phyloP scores from a whole-genome alignment of 768 basidiomycete species.

The Rhizopogon vinicolor region DNA sequence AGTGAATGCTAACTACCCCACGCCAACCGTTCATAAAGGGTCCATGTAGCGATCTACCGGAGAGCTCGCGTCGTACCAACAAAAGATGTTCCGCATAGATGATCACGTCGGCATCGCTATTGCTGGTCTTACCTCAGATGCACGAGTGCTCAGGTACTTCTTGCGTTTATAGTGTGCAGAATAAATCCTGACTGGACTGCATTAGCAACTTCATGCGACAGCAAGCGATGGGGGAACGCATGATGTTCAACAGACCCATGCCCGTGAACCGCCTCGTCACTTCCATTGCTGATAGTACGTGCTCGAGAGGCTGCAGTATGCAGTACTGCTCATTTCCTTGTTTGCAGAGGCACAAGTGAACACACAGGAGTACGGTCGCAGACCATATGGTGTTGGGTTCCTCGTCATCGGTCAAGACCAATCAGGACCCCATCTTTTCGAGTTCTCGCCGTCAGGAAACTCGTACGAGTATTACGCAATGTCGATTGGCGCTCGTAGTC shows the following conservation, averaged over 20 bases:
- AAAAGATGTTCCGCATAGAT: conserved; percentile 99
- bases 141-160: conserved; percentile 85
- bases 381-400: conserved; percentile 98
- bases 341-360: conserved; percentile 91
- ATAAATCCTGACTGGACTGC: conserved; percentile 5
- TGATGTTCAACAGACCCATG: conserved; percentile 93
- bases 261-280: conserved; percentile 93
- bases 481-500: conserved; percentile 96
- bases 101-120: conserved; percentile 99
- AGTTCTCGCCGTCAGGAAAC: conserved; percentile 96
- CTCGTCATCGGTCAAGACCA: conserved; percentile 96
- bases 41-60: conserved; percentile 86
- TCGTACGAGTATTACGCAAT: conserved; percentile 98
- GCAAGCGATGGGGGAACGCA: conserved; percentile 92
- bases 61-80: conserved; percentile 98
- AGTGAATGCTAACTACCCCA: conserved; percentile 10
- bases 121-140: conserved; percentile 97
- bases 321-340: conserved; percentile 1
- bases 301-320: neutral
- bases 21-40: conserved; percentile 2
- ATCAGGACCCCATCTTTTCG: conserved; percentile 95
- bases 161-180: neutral
- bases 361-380: conserved; percentile 95
- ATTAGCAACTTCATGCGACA: conserved; percentile 98
- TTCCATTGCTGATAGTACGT: conserved; percentile 91